Evolutionary conservation across 139 green algal genomes (phyloP).

Genomic region (Chlorokybus atmophyticus): DNA sequence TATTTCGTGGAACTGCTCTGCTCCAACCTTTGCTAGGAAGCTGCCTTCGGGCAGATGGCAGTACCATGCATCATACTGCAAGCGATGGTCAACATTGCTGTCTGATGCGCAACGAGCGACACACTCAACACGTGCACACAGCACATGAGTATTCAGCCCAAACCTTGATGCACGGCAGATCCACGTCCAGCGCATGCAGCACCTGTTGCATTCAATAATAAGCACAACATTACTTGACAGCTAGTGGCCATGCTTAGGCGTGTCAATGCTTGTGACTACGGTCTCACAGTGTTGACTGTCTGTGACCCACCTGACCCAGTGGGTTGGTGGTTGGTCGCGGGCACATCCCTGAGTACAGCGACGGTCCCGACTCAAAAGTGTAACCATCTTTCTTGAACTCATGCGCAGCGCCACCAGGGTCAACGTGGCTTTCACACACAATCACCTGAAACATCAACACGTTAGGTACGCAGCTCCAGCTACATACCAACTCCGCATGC

Average conservation of each 20-base stretch:
- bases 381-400: conserved; percentile 55
- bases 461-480: no score
- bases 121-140: no score
- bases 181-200: conserved; percentile 33
- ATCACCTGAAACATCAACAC: conserved; percentile 47
- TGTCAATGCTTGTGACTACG: no score
- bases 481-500: no score
- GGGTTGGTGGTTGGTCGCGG: conserved; percentile 16
- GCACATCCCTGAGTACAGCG: conserved; percentile 55
- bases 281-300: no score
- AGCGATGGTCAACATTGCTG: no score
- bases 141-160: no score
- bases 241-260: no score
- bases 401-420: conserved; percentile 72
- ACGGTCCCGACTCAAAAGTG: conserved; percentile 78
- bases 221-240: no score
- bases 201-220: conserved; percentile 30
- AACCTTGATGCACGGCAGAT: conserved; percentile 36
- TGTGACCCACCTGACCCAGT: conserved; percentile 17
- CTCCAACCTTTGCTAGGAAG: conserved; percentile 56
- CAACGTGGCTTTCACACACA: conserved; percentile 65
- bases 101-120: no score
- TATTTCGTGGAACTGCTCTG: conserved; percentile 37
- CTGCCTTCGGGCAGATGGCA: conserved; percentile 80
- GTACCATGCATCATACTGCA: conserved; percentile 84